Base-by-base conservation (phyloP, 768 basidiomycete species). In the button mushroom (Agaricus bisporus) region DNA sequence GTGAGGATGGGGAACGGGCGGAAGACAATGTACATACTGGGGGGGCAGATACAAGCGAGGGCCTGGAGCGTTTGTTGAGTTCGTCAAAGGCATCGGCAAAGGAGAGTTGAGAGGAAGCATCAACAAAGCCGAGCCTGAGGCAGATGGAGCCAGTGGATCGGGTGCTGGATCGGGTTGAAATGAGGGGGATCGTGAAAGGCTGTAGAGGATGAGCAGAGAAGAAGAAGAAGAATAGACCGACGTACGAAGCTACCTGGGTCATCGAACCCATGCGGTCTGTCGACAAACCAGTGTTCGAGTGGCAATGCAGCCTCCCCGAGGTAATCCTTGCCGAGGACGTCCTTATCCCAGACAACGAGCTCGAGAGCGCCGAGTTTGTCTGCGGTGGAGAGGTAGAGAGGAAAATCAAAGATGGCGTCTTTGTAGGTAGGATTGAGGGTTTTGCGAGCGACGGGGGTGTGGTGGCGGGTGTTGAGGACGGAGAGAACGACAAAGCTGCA, bases 321-420 rank as follows among this genome's bases (percentile, higher is more conserved):
- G 66, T 97, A 99, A 42, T 98, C 95, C 71, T 94, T 97, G 62
- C 77, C 80, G 61, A 93, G 66, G 59, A 90, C 73, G 68, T 98
- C 95, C 72, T 87, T 93, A 69, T 95, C 94, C 95, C 95, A 99
- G 0, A 94, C 77, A 11, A 97, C 85, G 32, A 92, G 73, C 68
- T 98, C 94, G 41, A 98, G 61, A 1, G 78, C 82, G 32, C 88
- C 86, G 4, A 90, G 76, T 42, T 74, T 73, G 59, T 88, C 86
- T 0, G 85, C 84, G 25, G 88, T 76, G 14, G 85, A 87, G 15
- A 87, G 74, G 60, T 88, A 90, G 15, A 97, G 75, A 0, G 92
- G 88, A 60, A 95, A 91, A 55, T 95, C 90, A 65, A 94, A 98
- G 0, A 91, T 94, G 10, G 91, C 85, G 60, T 88, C 82, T 56